Evolutionary conservation across 257 asterid genomes (phyloP), one percentile per base, ranked within the genome.

Genomic region (Eucommia ulmoides): DNA sequence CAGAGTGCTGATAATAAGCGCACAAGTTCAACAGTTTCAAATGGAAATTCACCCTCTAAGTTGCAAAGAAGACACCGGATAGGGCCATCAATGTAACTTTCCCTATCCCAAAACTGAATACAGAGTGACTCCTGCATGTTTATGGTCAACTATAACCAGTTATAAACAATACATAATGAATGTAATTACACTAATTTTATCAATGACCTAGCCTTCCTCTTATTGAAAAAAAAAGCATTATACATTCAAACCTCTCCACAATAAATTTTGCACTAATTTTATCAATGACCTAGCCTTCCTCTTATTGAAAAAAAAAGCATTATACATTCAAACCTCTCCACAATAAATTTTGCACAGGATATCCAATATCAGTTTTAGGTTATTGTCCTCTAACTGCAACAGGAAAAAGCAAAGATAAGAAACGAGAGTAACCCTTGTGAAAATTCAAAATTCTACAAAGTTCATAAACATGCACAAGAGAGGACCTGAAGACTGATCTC

Each of bases 401-500:
- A 58, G 24, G 24, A 49, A 29, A 52, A 60, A 49, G 52, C 44
- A 35, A 38, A 23, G 51, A 64, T 48, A 75, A 55, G 21, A 47
- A 58, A 56, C 41, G 49, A 51, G 53, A 22, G 12, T 25, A 20
- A 33, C 20, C 14, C 0, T 23, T 11, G 29, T 14, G 50, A 52
- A 26, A 51, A 33, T 54, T 51, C 47, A 21, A 14, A 6, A 24
- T 16, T 19, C 29, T 23, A 41, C 41, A 38, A 49, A 22, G n/a
- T 46, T 18, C 41, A 3, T 12, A 10, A 41, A 14, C 23, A 33
- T 51, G 64, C 52, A 33, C 22, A 48, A 49, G 54, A 42, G 53
- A 56, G n/a, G 74, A 82, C 98, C 98, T 85, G 93, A 62, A 86
- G 80, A 74, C 62, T 75, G 71, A 86, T 77, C 75, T 91, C 98